phyloP scores from a whole-genome alignment of 257 asterid species.

The Coffea canephora region DNA sequence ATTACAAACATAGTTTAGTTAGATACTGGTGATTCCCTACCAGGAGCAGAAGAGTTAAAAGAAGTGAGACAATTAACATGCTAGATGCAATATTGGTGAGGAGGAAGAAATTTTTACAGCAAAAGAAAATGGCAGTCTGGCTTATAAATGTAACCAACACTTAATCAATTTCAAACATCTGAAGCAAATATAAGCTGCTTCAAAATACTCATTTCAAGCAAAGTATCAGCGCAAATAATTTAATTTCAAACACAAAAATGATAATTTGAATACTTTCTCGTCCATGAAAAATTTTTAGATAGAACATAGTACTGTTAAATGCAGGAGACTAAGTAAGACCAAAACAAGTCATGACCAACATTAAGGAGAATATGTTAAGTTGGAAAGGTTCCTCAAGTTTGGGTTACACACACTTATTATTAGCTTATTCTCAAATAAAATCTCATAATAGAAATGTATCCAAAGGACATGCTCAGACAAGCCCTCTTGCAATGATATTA shows the following conservation, averaged over 20 bases:
- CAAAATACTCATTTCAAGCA: conserved; percentile 7
- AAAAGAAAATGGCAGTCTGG: not conserved
- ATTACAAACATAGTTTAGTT: conserved; percentile 13
- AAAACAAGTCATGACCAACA: not conserved
- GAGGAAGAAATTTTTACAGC: not conserved
- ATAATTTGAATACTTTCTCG: not conserved
- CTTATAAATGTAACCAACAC: not conserved
- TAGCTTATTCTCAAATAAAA: not conserved
- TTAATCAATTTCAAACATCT: not conserved
- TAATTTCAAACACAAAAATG: not conserved
- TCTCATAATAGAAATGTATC: not conserved
- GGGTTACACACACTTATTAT: not conserved
- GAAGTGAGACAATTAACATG: not conserved
- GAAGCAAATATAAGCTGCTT: not conserved
- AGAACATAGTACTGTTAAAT: not conserved
- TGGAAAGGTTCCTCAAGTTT: not conserved
- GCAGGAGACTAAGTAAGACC: not conserved
- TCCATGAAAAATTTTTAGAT: not conserved
- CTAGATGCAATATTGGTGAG: not conserved
- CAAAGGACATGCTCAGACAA: not conserved
- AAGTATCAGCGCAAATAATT: not conserved
- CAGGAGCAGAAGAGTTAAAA: not conserved
- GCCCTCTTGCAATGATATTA: not conserved
- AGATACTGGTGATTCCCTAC: not conserved
- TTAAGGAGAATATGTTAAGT: not conserved